Evolutionary conservation across 352 stramenopile species (phyloP), one percentile per base, ranked within the genome.

Genomic region (Globisporangium recalcitrans): DNA sequence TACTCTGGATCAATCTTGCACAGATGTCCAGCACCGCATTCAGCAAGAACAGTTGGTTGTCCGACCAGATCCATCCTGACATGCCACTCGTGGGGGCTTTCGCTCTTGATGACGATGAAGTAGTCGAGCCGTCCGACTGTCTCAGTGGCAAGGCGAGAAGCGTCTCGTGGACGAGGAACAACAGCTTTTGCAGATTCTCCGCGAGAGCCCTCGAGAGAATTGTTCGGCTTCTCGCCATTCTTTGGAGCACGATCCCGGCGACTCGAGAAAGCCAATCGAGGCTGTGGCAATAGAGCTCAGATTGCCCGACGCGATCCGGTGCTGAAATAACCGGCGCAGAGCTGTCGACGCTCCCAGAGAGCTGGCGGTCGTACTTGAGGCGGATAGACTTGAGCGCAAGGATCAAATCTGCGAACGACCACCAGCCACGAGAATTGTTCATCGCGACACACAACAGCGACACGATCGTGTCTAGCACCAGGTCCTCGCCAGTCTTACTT

Each of bases 401-500:
- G 26, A 95, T 74, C 13, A 93, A 64, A 46, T 93, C 75, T 5
- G 75, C 75, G 29, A 95, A 82, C 6, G 80, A 85, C 31, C 73
- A 58, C 76, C 80, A 93, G 0, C 86, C 86, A 16, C 76, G 68
- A 1, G 68, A 44, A 8, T 84, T 84, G 38, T 74, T 73, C 84
- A 95, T 92, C 7, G 85, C 77, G 32, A 76, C 72, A 47, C 75
- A 91, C 16, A 95, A 42, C 9, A 95, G 56, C n/a, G 82, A 91
- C 27, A 95, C 81, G 46, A 93, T 87, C 7, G 79, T 90, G 58
- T 95, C 86, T 3, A 94, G 63, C 1, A 95, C 83, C 21, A 95
- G 55, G 63, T 95, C 86, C 63, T 93, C 82, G 1, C 82, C 83
- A 0, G 82, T 93, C 32, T 88, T 84, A 49, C 68, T 79, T 16